Evolutionary conservation across 164 flowering plant species (phyloP).

Genomic region (Platanus orientalis): DNA sequence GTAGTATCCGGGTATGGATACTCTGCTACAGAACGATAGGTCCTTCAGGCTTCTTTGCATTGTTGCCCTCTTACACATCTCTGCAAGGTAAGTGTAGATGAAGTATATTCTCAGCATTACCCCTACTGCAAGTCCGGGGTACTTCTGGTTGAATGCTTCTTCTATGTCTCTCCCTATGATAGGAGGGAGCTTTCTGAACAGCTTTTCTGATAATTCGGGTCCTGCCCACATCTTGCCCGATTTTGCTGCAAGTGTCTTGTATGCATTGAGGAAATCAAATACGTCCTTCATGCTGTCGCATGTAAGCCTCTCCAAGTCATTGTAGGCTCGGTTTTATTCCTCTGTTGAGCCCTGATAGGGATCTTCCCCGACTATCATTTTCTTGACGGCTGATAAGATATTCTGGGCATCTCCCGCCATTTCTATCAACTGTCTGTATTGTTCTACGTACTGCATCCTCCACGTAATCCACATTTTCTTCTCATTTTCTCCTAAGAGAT

Average conservation of each 20-base stretch:
- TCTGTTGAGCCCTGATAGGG: too few species aligned
- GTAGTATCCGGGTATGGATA: conserved; percentile 10
- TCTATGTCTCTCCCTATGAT: not conserved
- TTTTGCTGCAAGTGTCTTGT: conserved; percentile 4
- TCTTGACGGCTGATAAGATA: conserved; percentile 4
- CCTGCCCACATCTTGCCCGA: not conserved
- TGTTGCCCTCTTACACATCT: conserved; percentile 8
- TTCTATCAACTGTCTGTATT: too few species aligned
- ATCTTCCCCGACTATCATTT: not conserved
- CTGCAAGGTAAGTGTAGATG: not conserved
- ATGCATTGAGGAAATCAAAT: not conserved
- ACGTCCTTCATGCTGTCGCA: conserved; percentile 8
- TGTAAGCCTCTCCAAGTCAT: conserved; percentile 3
- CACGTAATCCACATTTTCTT: too few species aligned
- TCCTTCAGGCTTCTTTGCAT: conserved; percentile 4
- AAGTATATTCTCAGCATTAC: not conserved
- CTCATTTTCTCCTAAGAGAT: too few species aligned
- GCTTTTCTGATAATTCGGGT: conserved; percentile 9
- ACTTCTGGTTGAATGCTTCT: not conserved
- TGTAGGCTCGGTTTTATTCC: conserved; percentile 5
- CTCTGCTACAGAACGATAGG: conserved; percentile 6
- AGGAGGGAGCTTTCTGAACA: conserved; percentile 5
- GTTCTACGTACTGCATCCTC: too few species aligned
- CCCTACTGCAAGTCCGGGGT: not conserved
- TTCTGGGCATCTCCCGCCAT: conserved; percentile 2